A percentile compares a stretch with the other conserved stretches of the same genome.
These are phyloP conservation scores for Podospora tetraspora DNA, from an alignment of 495 filamentous ascomycete species.

Conservation along the genomic window DNA sequence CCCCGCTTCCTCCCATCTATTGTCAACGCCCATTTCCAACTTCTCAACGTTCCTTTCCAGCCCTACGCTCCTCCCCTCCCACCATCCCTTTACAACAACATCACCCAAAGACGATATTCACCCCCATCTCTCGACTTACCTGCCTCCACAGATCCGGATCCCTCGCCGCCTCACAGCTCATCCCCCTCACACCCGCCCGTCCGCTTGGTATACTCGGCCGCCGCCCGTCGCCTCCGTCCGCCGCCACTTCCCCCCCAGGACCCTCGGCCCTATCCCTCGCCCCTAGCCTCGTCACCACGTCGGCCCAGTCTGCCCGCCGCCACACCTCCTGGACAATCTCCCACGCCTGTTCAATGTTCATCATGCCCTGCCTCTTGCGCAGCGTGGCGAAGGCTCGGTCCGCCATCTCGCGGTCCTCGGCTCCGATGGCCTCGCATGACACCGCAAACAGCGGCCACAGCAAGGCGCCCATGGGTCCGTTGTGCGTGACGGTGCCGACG, in stretches of 20 bases:
- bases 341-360: constrained; percentile 55
- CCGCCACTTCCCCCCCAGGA: neutral
- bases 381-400: constrained; percentile 44
- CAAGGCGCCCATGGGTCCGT: constrained; percentile 55
- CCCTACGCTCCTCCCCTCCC: neutral
- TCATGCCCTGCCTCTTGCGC: constrained; percentile 54
- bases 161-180: constrained; percentile 2
- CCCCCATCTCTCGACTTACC: constrained; percentile 46
- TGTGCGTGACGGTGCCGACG: constrained; percentile 44
- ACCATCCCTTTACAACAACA: neutral
- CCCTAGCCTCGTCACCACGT: neutral
- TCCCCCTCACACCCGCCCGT: neutral
- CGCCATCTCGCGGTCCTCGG: constrained; percentile 41
- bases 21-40: neutral
- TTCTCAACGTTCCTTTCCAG: neutral
- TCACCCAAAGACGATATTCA: constrained; percentile 54
- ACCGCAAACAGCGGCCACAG: constrained; percentile 59
- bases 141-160: constrained; percentile 40
- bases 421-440: constrained; percentile 48
- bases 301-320: constrained; percentile 41
- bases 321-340: constrained; percentile 54
- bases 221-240: neutral
- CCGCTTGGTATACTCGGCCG: neutral
- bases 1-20: neutral
- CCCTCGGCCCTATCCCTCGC: neutral